These are phyloP conservation scores for Jacaranda mimosifolia DNA, from an alignment of 257 asterid species.

Conservation along the genomic window DNA sequence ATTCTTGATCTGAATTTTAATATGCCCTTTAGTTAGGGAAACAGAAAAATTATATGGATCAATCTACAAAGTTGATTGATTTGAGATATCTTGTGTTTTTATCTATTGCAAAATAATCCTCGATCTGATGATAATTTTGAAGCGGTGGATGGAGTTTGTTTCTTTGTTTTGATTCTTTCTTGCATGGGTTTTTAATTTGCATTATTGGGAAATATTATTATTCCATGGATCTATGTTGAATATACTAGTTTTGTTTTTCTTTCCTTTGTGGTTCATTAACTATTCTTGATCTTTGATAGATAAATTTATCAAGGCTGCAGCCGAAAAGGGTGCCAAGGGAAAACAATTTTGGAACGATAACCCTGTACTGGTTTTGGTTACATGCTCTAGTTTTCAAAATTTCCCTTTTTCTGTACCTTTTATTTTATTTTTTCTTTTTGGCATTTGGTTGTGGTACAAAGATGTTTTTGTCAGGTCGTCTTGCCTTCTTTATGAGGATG, in stretches of 20 bases:
- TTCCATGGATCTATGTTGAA: neutral
- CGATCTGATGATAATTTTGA: too few relatives aligned
- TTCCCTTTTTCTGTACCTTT: too few relatives aligned
- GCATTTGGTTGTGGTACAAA: neutral
- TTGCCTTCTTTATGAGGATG: neutral
- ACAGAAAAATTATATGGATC: neutral
- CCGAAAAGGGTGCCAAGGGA: constrained; percentile 58
- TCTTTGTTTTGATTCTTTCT: neutral
- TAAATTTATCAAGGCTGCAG: constrained; percentile 52
- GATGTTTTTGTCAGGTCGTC: neutral
- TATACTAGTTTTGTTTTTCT: neutral
- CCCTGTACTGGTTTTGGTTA: constrained; percentile 11
- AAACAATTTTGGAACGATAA: neutral
- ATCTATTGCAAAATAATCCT: too few relatives aligned
- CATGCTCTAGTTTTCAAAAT: neutral
- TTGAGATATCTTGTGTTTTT: neutral
- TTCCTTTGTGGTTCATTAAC: neutral
- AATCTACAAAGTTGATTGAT: neutral
- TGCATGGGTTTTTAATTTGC: neutral
- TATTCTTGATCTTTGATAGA: neutral
- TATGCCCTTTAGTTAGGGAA: neutral
- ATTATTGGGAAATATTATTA: too few relatives aligned
- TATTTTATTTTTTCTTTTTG: too few relatives aligned
- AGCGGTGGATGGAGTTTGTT: neutral
- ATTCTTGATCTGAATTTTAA: neutral